Evolutionary conservation across 1,284 basidiomycete genomes (phyloP).

Genomic region (Ganoderma leucocontextum): DNA sequence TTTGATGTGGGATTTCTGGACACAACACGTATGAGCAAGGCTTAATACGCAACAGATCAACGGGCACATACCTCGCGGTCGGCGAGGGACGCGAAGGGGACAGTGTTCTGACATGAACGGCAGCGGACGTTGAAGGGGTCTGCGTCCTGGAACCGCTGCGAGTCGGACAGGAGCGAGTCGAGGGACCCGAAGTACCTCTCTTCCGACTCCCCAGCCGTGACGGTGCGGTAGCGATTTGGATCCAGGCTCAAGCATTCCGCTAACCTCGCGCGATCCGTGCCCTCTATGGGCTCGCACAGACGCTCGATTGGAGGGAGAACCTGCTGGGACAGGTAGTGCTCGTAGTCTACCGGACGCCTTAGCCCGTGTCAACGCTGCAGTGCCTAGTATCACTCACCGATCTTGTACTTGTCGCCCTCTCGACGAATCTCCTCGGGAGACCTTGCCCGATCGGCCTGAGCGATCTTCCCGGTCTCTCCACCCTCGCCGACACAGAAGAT

Average conservation of each 20-base stretch:
- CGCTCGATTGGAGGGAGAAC: slow-evolving; percentile 95
- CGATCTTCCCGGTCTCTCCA: slow-evolving; percentile 77
- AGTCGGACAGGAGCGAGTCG: slow-evolving; percentile 91
- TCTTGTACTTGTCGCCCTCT: slow-evolving; percentile 69
- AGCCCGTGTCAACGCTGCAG: neutral
- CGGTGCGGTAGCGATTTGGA: slow-evolving; percentile 74
- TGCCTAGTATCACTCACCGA: slow-evolving; percentile 61
- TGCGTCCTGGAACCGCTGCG: slow-evolving; percentile 85
- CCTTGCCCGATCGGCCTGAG: slow-evolving; percentile 90
- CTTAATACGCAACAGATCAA: too few relatives aligned
- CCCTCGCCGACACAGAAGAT: slow-evolving; percentile 89
- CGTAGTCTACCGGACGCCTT: slow-evolving; percentile 69
- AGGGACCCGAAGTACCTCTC: slow-evolving; percentile 83
- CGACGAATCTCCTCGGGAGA: slow-evolving; percentile 94
- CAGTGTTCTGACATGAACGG: slow-evolving; percentile 70
- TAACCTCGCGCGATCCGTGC: slow-evolving; percentile 89
- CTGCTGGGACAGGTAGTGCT: slow-evolving; percentile 92
- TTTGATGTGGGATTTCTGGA: slow-evolving; percentile 57
- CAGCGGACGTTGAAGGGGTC: slow-evolving; percentile 79
- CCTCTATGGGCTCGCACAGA: slow-evolving; percentile 95
- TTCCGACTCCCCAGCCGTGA: slow-evolving; percentile 53
- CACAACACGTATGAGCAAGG: neutral
- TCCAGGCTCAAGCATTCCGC: slow-evolving; percentile 97
- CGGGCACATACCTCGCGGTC: slow-evolving; percentile 61
- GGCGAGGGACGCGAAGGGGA: slow-evolving; percentile 71